Conservation (phyloP, 2,329 filamentous ascomycete genomes). For the Colletotrichum sp. region DNA sequence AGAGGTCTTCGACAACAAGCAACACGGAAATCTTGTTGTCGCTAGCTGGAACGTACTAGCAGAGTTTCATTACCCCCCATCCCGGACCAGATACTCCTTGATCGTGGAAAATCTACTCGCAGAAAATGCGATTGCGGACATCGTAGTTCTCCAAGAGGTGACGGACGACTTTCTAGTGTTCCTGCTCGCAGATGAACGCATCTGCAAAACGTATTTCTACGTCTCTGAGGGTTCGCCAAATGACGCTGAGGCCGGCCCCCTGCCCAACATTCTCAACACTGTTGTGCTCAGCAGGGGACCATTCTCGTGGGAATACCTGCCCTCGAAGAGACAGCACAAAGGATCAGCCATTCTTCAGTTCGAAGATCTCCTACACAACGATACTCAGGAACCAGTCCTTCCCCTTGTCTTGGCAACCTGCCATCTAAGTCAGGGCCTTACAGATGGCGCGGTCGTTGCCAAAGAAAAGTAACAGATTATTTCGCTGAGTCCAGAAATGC, state of each 20-base stretch:
- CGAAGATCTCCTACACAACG: constrained; percentile 30
- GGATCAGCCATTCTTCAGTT: constrained; percentile 37
- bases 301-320: constrained; percentile 61
- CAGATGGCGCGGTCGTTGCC: constrained; percentile 59
- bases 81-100: constrained; percentile 43
- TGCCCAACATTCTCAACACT: constrained; percentile 66
- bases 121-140: constrained; percentile 45
- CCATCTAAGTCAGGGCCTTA: constrained; percentile 67
- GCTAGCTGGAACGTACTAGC: constrained; percentile 60
- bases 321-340: constrained; percentile 62
- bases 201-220: constrained; percentile 58
- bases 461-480: constrained; percentile 44
- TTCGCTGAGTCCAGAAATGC: too few species aligned
- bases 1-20: too few species aligned
- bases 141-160: constrained; percentile 66
- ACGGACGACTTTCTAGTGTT: constrained; percentile 67
- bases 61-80: constrained; percentile 54
- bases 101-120: constrained; percentile 51
- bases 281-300: constrained; percentile 62
- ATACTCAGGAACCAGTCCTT: constrained; percentile 27
- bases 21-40: constrained; percentile 35
- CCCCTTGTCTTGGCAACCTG: constrained; percentile 60
- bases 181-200: constrained; percentile 50
- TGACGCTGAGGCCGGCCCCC: constrained; percentile 55
- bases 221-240: constrained; percentile 61